A percentile compares a stretch with the other conserved stretches of the same genome.
These are phyloP conservation scores for Danielozyma ontarioensis DNA, from an alignment of 805 yeast genomes.

Conservation along the genomic window DNA sequence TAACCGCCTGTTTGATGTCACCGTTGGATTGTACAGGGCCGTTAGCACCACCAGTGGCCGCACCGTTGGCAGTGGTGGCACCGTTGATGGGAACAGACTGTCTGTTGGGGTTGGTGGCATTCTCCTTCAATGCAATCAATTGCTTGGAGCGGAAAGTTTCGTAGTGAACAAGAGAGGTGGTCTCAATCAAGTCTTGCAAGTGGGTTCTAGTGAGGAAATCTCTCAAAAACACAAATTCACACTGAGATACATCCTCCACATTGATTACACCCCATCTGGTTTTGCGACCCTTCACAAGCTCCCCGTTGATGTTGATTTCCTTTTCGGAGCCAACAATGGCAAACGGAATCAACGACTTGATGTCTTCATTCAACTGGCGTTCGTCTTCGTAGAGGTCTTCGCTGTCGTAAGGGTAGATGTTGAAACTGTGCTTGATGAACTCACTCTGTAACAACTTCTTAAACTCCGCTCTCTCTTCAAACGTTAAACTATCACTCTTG, in stretches of 20 bases:
- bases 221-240: conserved; percentile 91
- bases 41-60: conserved; percentile 2
- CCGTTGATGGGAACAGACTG: conserved; percentile 17
- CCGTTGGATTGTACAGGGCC: too few relatives aligned
- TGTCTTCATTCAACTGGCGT: conserved; percentile 66
- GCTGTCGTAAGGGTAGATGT: conserved; percentile 78
- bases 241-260: conserved; percentile 90
- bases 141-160: conserved; percentile 93
- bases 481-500: conserved; percentile 83
- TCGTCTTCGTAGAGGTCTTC: conserved; percentile 69
- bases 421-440: conserved; percentile 65
- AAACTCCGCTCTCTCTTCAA: conserved; percentile 75
- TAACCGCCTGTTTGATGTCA: not conserved
- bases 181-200: conserved; percentile 90
- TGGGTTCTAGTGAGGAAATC: conserved; percentile 94
- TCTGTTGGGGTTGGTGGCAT: conserved; percentile 51
- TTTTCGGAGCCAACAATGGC: conserved; percentile 91
- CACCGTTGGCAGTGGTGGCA: conserved; percentile 1
- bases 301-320: conserved; percentile 71
- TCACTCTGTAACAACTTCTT: conserved; percentile 76
- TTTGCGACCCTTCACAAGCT: conserved; percentile 80
- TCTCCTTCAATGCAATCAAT: conserved; percentile 88
- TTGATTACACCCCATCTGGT: conserved; percentile 92
- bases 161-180: conserved; percentile 82
- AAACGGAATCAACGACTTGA: conserved; percentile 76